Evolutionary conservation across 2,329 filamentous ascomycete genomes (phyloP).

Genomic region (Xylariaceae sp.): DNA sequence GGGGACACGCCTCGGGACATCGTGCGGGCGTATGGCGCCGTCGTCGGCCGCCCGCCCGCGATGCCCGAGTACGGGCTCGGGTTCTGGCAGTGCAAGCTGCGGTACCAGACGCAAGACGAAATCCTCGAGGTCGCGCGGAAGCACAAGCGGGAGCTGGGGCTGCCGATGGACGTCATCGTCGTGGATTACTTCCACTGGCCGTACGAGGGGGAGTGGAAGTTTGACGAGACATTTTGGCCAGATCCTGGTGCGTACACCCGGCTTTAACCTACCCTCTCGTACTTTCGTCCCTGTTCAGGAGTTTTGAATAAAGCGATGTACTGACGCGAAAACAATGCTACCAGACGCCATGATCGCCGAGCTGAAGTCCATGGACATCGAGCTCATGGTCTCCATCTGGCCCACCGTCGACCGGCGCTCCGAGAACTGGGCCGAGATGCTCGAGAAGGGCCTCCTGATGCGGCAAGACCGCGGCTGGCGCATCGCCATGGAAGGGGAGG

Average conservation of each 20-base stretch:
- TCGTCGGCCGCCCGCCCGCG: constrained; percentile 57
- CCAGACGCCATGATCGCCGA: constrained; percentile 60
- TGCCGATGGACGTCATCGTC: constrained; percentile 63
- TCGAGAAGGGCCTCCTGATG: constrained; percentile 56
- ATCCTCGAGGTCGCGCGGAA: constrained; percentile 56
- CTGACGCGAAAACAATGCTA: too few species aligned
- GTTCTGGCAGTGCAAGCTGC: constrained; percentile 68
- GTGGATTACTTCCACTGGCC: constrained; percentile 67
- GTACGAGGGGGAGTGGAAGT: constrained; percentile 63
- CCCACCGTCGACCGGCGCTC: constrained; percentile 58
- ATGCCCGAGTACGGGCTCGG: constrained; percentile 67
- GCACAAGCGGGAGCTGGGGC: constrained; percentile 44
- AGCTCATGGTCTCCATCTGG: constrained; percentile 68
- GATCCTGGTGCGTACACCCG: constrained; percentile 53
- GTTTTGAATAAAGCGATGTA: too few species aligned
- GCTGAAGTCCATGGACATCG: constrained; percentile 52
- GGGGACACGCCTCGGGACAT: constrained; percentile 53
- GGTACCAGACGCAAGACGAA: constrained; percentile 66
- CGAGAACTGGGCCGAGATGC: constrained; percentile 59
- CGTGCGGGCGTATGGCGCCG: constrained; percentile 49
- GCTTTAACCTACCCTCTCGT: too few species aligned
- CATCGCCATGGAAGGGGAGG: constrained; percentile 54
- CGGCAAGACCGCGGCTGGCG: constrained; percentile 56
- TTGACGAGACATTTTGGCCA: constrained; percentile 61
- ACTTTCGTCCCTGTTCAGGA: too few species aligned